These are phyloP conservation scores for Ceratocystis cubensis DNA, from an alignment of 2,329 filamentous ascomycete species.

Conservation along the genomic window DNA sequence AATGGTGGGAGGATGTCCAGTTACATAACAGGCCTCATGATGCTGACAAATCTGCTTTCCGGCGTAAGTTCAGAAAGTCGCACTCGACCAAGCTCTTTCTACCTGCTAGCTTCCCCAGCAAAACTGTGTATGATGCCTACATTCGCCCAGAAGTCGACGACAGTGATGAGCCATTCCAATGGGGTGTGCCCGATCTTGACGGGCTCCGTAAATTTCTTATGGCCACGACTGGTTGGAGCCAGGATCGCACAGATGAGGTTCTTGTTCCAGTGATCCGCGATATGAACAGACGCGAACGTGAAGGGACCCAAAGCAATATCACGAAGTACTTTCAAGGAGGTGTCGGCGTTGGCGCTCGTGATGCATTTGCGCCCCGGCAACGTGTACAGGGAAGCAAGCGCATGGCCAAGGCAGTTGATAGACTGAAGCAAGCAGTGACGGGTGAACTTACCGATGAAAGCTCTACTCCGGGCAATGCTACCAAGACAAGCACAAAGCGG, in stretches of 20 bases:
- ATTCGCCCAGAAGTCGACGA: constrained; percentile 73
- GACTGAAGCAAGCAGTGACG: constrained; percentile 37
- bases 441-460: not conserved
- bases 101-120: constrained; percentile 64
- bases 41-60: constrained; percentile 54
- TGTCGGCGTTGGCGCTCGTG: constrained; percentile 53
- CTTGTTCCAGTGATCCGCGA: constrained; percentile 89
- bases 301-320: constrained; percentile 93
- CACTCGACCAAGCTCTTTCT: constrained; percentile 80
- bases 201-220: constrained; percentile 75
- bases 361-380: constrained; percentile 59
- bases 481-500: constrained; percentile 6
- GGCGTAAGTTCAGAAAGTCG: constrained; percentile 70
- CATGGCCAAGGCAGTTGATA: constrained; percentile 62
- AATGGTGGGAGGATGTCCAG: constrained; percentile 81
- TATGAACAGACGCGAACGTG: constrained; percentile 77
- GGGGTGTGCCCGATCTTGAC: constrained; percentile 89
- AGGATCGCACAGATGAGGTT: constrained; percentile 87
- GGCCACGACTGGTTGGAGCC: constrained; percentile 82
- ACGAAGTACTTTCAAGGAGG: constrained; percentile 77
- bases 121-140: constrained; percentile 71
- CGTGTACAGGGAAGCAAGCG: constrained; percentile 50
- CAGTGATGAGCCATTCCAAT: constrained; percentile 69
- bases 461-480: not conserved
- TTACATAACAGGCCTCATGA: constrained; percentile 49